These are phyloP conservation scores for Suillus weaverae DNA, from an alignment of 768 basidiomycete genomes.

Conservation along the genomic window DNA sequence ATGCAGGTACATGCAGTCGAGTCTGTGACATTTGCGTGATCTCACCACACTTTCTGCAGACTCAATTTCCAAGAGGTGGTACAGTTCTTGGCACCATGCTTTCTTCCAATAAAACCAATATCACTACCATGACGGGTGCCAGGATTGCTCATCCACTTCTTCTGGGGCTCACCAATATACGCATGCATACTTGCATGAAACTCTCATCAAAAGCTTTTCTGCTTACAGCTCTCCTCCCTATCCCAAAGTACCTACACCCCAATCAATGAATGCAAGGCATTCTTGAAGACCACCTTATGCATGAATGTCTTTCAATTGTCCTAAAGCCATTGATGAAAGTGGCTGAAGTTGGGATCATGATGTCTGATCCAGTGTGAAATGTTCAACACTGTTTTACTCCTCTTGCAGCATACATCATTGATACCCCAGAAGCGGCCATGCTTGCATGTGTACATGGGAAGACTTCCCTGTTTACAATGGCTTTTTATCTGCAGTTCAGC, in stretches of 20 bases:
- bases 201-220: background rate
- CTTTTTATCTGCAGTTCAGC: background rate
- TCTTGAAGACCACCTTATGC: background rate
- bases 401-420: background rate
- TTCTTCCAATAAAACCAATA: no score
- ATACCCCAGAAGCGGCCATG: background rate
- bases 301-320: background rate
- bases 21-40: no score
- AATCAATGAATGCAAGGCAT: background rate
- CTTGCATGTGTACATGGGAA: background rate
- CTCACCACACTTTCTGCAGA: no score
- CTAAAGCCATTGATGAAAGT: background rate
- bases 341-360: background rate
- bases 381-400: background rate
- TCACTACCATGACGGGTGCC: no score
- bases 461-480: background rate
- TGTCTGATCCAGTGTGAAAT: background rate
- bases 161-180: no score
- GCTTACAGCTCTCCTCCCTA: background rate
- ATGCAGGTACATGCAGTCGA: no score
- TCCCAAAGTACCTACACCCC: background rate
- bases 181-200: background rate
- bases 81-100: no score
- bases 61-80: no score
- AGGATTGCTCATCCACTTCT: no score